Percentiles rank a stretch among this genome's conserved stretches.
Evolutionary conservation across 2,329 filamentous ascomycete genomes (phyloP).

Genomic region (Talaromyces islandicus): DNA sequence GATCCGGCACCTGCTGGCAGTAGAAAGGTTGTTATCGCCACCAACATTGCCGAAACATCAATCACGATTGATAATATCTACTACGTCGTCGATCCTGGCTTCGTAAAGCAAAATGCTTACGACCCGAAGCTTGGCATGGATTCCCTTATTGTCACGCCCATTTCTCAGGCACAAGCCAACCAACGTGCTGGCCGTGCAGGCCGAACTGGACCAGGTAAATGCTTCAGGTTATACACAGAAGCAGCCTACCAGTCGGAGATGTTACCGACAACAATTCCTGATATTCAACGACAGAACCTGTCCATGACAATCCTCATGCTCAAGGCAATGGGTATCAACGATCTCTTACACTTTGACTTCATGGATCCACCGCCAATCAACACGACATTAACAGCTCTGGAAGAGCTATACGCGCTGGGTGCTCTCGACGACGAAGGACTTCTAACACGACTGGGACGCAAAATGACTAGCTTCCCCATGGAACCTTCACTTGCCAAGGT

Average conservation of each 20-base stretch:
- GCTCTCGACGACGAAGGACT: constrained; percentile 94
- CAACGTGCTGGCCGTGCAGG: constrained; percentile 90
- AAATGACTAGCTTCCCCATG: constrained; percentile 99
- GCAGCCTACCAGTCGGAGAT: constrained; percentile 94
- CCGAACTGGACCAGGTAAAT: constrained; percentile 91
- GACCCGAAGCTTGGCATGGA: constrained; percentile 98
- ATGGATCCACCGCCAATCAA: constrained; percentile 98
- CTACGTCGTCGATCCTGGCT: constrained; percentile 94
- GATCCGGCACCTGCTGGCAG: constrained; percentile 81
- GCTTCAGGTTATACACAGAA: constrained; percentile 92
- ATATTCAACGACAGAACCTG: constrained; percentile 92
- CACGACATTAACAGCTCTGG: constrained; percentile 92
- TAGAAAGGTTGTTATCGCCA: constrained; percentile 93
- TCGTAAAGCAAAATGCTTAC: constrained; percentile 96
- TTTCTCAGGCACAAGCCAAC: constrained; percentile 93
- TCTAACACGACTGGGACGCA: constrained; percentile 81
- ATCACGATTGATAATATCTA: constrained; percentile 98
- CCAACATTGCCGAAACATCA: constrained; percentile 96
- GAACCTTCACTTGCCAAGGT: constrained; percentile 87
- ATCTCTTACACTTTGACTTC: constrained; percentile 94
- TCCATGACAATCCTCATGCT: constrained; percentile 93
- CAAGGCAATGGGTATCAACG: constrained; percentile 99
- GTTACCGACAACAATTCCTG: constrained; percentile 90
- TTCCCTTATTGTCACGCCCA: constrained; percentile 87
- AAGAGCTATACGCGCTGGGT: constrained; percentile 87